phyloP scores from a whole-genome alignment of 2,329 filamentous ascomycete species.

The Colletotrichum euphorbiae region DNA sequence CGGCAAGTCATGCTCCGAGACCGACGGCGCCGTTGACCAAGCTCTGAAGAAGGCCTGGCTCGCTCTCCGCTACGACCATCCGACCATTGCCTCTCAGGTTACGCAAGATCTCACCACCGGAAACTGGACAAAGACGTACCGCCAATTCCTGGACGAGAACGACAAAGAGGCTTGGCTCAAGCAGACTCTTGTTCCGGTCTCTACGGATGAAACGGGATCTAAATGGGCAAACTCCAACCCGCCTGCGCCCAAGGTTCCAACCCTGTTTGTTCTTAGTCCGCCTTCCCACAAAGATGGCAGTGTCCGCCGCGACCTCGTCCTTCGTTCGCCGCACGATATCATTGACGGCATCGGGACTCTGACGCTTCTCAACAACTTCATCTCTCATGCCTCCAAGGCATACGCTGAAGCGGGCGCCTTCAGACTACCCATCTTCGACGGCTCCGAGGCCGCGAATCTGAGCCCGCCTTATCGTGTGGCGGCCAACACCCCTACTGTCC shows the following conservation, averaged over 20 bases:
- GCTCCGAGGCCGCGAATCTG: conserved; percentile 41
- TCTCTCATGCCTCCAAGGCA: conserved; percentile 43
- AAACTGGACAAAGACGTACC: conserved; percentile 48
- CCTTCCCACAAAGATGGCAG: conserved; percentile 10
- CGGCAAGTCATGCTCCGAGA: not conserved
- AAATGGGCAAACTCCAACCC: conserved; percentile 52
- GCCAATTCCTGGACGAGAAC: conserved; percentile 13
- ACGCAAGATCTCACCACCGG: conserved; percentile 37
- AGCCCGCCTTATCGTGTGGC: conserved; percentile 47
- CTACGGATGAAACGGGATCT: conserved; percentile 43
- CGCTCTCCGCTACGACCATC: conserved; percentile 48
- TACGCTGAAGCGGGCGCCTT: conserved; percentile 38
- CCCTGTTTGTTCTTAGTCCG: conserved; percentile 48
- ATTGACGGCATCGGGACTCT: conserved; percentile 55
- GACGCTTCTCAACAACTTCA: conserved; percentile 48
- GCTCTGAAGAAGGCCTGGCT: conserved; percentile 51
- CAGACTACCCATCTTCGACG: conserved; percentile 40
- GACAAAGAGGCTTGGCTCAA: conserved; percentile 46
- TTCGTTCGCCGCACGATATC: conserved; percentile 54
- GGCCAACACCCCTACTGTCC: conserved; percentile 39
- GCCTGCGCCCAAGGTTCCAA: conserved; percentile 47
- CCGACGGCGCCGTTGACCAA: conserved; percentile 43
- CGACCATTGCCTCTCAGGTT: conserved; percentile 48
- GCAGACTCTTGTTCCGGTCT: conserved; percentile 46
- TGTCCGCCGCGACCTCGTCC: conserved; percentile 48